phyloP scores from a whole-genome alignment of 2,329 filamentous ascomycete genomes.

The Bipolaris sorokiniana region DNA sequence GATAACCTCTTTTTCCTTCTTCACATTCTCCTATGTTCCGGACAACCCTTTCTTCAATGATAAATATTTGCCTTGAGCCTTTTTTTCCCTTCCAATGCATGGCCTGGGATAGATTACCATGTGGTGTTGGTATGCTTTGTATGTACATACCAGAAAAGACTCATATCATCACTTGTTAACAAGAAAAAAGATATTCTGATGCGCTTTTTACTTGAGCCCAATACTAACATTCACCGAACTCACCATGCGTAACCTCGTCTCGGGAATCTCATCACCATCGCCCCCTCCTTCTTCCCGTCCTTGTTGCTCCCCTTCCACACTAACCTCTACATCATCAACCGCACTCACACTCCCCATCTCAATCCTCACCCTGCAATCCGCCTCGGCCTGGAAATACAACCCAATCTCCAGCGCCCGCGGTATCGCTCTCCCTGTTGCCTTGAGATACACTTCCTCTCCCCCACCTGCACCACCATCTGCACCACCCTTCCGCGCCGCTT shows the following conservation, averaged over 20 bases:
- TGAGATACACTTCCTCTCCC: conserved; percentile 62
- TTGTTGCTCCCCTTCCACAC: conserved; percentile 4
- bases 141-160: background rate
- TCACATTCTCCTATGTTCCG: conserved; percentile 14
- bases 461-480: background rate
- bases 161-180: background rate
- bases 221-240: conserved; percentile 45
- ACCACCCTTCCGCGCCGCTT: conserved; percentile 14
- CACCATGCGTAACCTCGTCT: conserved; percentile 49
- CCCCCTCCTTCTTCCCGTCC: conserved; percentile 18
- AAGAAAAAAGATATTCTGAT: background rate
- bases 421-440: conserved; percentile 72
- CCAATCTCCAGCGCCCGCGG: conserved; percentile 67
- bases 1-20: background rate
- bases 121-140: background rate
- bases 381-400: conserved; percentile 68
- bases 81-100: background rate
- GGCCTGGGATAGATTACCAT: background rate
- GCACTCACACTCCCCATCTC: conserved; percentile 68
- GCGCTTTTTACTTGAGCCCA: conserved; percentile 27
- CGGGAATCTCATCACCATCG: conserved; percentile 45
- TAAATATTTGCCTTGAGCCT: conserved; percentile 36
- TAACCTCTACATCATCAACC: conserved; percentile 68
- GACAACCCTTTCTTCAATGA: conserved; percentile 33
- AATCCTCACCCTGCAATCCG: conserved; percentile 64